Base-by-base conservation (phyloP, 202 grass and related monocot species). In the Schoenoplectus triqueter region DNA sequence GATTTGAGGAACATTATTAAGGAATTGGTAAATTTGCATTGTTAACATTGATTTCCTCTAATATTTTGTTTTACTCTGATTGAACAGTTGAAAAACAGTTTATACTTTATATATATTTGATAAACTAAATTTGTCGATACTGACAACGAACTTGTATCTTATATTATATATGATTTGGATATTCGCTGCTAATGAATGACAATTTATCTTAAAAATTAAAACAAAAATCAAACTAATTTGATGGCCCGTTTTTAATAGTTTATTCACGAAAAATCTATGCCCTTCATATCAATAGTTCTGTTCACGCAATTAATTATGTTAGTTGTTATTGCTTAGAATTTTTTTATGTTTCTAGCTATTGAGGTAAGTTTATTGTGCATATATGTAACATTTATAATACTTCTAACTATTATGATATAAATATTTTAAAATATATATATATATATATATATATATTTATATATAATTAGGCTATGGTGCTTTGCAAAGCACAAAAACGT, bases 41-140 rank as follows among this genome's bases (percentile, higher is more conserved):
- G 21, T 66, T 66, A 66, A 66, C 18, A 66, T 66, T 40, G 64
- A 66, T 66, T 66, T 66, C 2, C 19, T 66, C 64, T 66, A 40
- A 66, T 66, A 40, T 66, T 66, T 66, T 66, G 7, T 66, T 40
- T 19, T 62, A 17, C 4, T 17, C n/a, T 18, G 5, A 61, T 62
- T 15, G 14, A 62, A 62, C 17, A 17, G 4, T 18, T 31, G 31
- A 31, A 31, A 31, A 31, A 31, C 17, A 62, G 17, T 62, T 18
- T 62, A 19, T 62, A 62, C 17, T 62, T 17, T 14, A 5, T 31
- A 31, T 31, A 31, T 31, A 31, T 31, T 31, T 56, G 54, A 14
- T 60, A 3, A 60, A 1, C 56, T 60, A 60, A 5, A 60, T 60
- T 17, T 60, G 13, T 60, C 2, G 2, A 10, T 60, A 15, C 15